These are phyloP conservation scores for Starmerella stellata DNA, from an alignment of 805 yeast species.

Conservation along the genomic window DNA sequence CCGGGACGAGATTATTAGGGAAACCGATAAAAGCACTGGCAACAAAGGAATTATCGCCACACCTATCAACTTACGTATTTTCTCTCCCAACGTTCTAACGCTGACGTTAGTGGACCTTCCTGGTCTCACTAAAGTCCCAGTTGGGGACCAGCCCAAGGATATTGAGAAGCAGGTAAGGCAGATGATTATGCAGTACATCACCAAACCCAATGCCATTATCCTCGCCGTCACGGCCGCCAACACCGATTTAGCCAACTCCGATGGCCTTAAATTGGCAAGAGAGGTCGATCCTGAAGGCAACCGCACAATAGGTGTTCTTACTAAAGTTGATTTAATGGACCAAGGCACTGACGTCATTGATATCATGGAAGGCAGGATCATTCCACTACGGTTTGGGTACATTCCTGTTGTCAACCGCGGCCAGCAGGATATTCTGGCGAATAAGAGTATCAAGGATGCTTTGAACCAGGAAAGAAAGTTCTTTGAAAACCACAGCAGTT, in stretches of 20 bases:
- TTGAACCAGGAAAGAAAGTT: slow-evolving; percentile 61
- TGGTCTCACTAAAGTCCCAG: slow-evolving; percentile 94
- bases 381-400: slow-evolving; percentile 87
- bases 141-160: slow-evolving; percentile 96
- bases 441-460: slow-evolving; percentile 78
- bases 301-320: slow-evolving; percentile 90
- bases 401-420: slow-evolving; percentile 96
- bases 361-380: slow-evolving; percentile 84
- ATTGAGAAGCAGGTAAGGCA: slow-evolving; percentile 87
- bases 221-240: slow-evolving; percentile 92
- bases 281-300: slow-evolving; percentile 94
- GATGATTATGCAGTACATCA: slow-evolving; percentile 78
- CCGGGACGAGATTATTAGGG: slow-evolving; percentile 73
- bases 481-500: slow-evolving; percentile 76
- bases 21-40: slow-evolving; percentile 67
- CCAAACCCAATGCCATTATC: slow-evolving; percentile 89
- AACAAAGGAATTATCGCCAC: slow-evolving; percentile 74
- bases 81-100: slow-evolving; percentile 86
- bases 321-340: slow-evolving; percentile 95
- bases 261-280: slow-evolving; percentile 86
- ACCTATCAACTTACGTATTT: slow-evolving; percentile 84
- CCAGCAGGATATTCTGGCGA: slow-evolving; percentile 79
- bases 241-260: slow-evolving; percentile 92
- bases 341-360: slow-evolving; percentile 95
- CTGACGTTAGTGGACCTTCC: slow-evolving; percentile 92